Conservation (phyloP, 1,284 basidiomycete genomes). For the Sanguinoderma infundibulare region DNA sequence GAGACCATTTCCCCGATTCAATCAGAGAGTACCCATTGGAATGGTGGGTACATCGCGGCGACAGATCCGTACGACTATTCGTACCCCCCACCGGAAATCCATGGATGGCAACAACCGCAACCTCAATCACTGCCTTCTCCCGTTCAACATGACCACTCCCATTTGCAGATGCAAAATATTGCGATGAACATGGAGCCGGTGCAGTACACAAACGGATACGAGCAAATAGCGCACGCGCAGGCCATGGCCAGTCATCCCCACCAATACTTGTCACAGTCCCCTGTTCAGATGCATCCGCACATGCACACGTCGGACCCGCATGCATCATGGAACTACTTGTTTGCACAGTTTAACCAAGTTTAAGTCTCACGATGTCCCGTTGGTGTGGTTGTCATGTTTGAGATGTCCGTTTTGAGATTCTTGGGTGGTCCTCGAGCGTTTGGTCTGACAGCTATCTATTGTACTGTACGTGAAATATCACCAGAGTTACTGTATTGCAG, state of each 20-base stretch:
- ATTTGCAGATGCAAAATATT: conserved; percentile 18
- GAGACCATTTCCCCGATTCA: conserved; percentile 3
- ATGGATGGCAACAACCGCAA: conserved; percentile 29
- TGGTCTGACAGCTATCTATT: neutral
- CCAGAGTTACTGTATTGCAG: neutral
- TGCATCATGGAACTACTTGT: conserved; percentile 35
- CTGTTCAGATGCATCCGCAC: conserved; percentile 24
- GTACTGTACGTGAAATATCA: neutral
- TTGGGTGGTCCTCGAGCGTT: neutral
- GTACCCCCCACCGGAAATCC: conserved; percentile 24
- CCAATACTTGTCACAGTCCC: conserved; percentile 23
- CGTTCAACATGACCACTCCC: conserved; percentile 14
- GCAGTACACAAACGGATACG: conserved; percentile 24
- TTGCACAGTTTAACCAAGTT: conserved; percentile 32
- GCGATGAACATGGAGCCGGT: conserved; percentile 19
- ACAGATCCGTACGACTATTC: conserved; percentile 22
- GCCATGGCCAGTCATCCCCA: conserved; percentile 8
- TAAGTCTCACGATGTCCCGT: neutral
- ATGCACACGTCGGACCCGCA: conserved; percentile 31
- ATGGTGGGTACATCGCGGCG: conserved; percentile 13
- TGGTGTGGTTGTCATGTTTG: neutral
- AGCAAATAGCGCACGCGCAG: conserved; percentile 11
- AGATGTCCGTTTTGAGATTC: neutral
- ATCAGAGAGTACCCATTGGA: conserved; percentile 12
- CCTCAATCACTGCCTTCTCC: conserved; percentile 25